Conservation (phyloP, 116 monocot species). For the Zostera marina region DNA sequence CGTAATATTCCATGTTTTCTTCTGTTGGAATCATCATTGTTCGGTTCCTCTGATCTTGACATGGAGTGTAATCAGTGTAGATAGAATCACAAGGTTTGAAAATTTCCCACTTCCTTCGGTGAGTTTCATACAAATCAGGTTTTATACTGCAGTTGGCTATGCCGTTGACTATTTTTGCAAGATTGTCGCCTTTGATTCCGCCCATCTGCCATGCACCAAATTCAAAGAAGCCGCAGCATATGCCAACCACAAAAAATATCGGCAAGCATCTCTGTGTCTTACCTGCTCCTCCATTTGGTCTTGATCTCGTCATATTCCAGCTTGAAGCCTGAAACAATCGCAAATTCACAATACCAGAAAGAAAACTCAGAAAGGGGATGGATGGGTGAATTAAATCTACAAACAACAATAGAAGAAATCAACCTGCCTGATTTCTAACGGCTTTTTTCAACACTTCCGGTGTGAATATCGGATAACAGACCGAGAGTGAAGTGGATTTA, state of each 20-base stretch:
- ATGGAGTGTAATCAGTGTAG: constrained; percentile 68
- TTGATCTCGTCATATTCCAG: constrained; percentile 16
- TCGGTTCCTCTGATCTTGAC: constrained; percentile 43
- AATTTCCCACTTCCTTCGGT: constrained; percentile 18
- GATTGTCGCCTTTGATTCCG: constrained; percentile 46
- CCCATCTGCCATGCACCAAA: constrained; percentile 59
- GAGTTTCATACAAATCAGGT: constrained; percentile 46
- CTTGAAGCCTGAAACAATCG: constrained; percentile 8
- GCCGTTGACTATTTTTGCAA: constrained; percentile 25
- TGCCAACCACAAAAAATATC: constrained; percentile 23
- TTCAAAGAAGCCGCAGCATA: constrained; percentile 48
- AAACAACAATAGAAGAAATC: too few species aligned
- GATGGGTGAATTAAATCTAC: too few species aligned
- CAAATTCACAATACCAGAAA: background rate
- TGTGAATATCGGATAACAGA: too few species aligned
- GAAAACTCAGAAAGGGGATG: too few species aligned
- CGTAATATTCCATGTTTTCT: constrained; percentile 51
- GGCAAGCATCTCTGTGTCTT: constrained; percentile 17
- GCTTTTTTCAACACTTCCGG: too few species aligned
- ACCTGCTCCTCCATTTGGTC: constrained; percentile 6
- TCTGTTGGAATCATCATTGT: constrained; percentile 60
- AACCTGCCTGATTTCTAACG: too few species aligned
- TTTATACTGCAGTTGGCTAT: constrained; percentile 29
- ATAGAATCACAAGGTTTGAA: constrained; percentile 42
- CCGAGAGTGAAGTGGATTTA: too few species aligned